phyloP scores from a whole-genome alignment of 2,329 filamentous ascomycete genomes.

The Aureobasidium sp. region DNA sequence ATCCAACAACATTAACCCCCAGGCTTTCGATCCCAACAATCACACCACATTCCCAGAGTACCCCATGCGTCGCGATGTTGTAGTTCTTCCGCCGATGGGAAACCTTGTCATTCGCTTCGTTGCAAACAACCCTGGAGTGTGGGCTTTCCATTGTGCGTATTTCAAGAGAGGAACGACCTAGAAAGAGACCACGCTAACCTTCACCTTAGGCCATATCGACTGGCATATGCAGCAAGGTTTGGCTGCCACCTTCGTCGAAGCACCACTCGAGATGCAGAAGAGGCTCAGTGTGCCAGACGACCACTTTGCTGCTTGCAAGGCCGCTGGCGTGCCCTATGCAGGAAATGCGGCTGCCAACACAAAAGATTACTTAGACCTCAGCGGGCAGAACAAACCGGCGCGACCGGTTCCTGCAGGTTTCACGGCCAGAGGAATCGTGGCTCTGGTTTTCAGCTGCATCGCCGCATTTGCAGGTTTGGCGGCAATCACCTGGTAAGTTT shows the following conservation, averaged over 20 bases:
- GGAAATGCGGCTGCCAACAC: conserved; percentile 74
- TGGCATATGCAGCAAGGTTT: conserved; percentile 47
- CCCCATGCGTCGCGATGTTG: conserved; percentile 45
- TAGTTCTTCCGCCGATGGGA: conserved; percentile 46
- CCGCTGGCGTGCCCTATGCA: conserved; percentile 38
- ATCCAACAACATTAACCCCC: conserved; percentile 11
- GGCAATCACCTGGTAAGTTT: conserved; percentile 58
- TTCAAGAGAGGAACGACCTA: not conserved
- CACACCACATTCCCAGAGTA: conserved; percentile 27
- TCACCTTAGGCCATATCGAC: conserved; percentile 34
- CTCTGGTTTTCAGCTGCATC: conserved; percentile 63
- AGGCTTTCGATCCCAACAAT: conserved; percentile 21
- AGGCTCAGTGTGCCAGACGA: conserved; percentile 52
- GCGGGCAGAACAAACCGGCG: conserved; percentile 50
- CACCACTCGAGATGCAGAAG: conserved; percentile 51
- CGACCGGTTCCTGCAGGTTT: conserved; percentile 58
- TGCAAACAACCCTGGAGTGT: conserved; percentile 42
- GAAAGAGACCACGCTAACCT: conserved; percentile 7
- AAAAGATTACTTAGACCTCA: conserved; percentile 52
- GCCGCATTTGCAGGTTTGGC: conserved; percentile 60
- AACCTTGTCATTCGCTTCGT: conserved; percentile 48
- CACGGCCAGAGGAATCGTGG: conserved; percentile 61
- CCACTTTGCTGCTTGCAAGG: conserved; percentile 52
- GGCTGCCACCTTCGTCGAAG: conserved; percentile 44
- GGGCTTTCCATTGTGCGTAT: conserved; percentile 15